phyloP scores from a whole-genome alignment of 371 early-diverging fungal genomes.

The Mucor circinelloides region DNA sequence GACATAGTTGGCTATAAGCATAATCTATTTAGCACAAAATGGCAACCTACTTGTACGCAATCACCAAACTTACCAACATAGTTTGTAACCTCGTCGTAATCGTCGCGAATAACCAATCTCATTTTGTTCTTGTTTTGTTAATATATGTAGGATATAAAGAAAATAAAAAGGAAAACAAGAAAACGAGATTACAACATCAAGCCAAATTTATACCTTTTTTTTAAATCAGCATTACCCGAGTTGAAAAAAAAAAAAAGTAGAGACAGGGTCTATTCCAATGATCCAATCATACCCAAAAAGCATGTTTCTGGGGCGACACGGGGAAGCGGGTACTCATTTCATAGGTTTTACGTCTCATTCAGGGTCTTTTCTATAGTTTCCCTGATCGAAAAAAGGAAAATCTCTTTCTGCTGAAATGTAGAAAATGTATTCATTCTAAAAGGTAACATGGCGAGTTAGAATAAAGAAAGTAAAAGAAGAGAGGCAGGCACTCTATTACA shows the following conservation, averaged over 20 bases:
- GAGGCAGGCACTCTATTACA: not conserved
- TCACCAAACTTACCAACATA: slow-evolving; percentile 57
- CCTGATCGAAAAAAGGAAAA: not conserved
- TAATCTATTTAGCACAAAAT: not conserved
- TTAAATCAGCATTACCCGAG: slow-evolving; percentile 14
- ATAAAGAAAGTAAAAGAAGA: not conserved
- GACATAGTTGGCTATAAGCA: slow-evolving; percentile 21
- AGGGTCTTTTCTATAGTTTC: slow-evolving; percentile 11
- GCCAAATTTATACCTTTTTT: slow-evolving; percentile 1
- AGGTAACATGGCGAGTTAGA: not conserved
- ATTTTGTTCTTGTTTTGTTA: slow-evolving; percentile 31
- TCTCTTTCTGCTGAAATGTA: not conserved
- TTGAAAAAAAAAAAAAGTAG: slow-evolving; percentile 9
- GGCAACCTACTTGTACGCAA: not conserved
- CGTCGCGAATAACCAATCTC: slow-evolving; percentile 75
- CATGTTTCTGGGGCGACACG: slow-evolving; percentile 21
- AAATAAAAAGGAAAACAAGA: slow-evolving; percentile 7
- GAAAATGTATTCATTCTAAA: not conserved
- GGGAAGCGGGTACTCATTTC: slow-evolving; percentile 19
- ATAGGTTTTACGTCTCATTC: slow-evolving; percentile 5
- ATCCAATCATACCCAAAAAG: slow-evolving; percentile 12
- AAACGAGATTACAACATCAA: not conserved
- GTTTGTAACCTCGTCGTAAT: slow-evolving; percentile 62
- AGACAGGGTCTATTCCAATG: slow-evolving; percentile 12
- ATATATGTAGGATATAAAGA: not conserved